These are phyloP conservation scores for Dactylorhiza incarnata DNA, from an alignment of 106 monocot genomes.

Conservation along the genomic window DNA sequence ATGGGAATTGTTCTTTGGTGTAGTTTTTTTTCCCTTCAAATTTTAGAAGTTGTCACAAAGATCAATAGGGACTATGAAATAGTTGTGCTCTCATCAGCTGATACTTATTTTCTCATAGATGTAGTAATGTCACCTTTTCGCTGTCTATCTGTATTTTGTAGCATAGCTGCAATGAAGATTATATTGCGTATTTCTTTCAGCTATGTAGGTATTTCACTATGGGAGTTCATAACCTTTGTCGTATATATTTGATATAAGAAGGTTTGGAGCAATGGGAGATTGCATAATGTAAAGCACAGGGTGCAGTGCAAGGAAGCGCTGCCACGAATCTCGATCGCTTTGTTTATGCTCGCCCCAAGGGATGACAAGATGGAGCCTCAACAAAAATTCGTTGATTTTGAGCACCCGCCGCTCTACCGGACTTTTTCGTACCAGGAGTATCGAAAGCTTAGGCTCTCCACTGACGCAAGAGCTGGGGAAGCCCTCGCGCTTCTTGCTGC, in stretches of 20 bases:
- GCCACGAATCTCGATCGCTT: constrained; percentile 30
- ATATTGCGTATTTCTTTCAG: not conserved
- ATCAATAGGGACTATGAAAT: no score
- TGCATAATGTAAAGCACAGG: constrained; percentile 50
- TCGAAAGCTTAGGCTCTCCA: constrained; percentile 27
- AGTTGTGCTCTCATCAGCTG: no score
- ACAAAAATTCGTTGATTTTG: constrained; percentile 21
- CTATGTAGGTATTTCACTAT: not conserved
- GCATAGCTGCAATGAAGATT: not conserved
- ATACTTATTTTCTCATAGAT: no score
- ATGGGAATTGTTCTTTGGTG: no score
- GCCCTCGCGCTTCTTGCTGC: constrained; percentile 16
- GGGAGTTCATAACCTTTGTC: not conserved
- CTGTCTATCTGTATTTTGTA: not conserved
- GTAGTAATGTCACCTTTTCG: not conserved
- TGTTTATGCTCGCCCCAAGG: constrained; percentile 47
- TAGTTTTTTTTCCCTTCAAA: no score
- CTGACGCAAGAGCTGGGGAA: constrained; percentile 22
- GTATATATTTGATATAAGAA: not conserved
- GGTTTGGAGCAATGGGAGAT: constrained; percentile 43
- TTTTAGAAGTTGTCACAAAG: no score
- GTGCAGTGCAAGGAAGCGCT: constrained; percentile 37
- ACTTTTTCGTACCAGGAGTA: constrained; percentile 31
- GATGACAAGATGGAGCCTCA: constrained; percentile 31
- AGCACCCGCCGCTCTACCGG: constrained; percentile 28